Base-by-base conservation (phyloP, 352 stramenopile species). In the Pythium phragmitis region DNA sequence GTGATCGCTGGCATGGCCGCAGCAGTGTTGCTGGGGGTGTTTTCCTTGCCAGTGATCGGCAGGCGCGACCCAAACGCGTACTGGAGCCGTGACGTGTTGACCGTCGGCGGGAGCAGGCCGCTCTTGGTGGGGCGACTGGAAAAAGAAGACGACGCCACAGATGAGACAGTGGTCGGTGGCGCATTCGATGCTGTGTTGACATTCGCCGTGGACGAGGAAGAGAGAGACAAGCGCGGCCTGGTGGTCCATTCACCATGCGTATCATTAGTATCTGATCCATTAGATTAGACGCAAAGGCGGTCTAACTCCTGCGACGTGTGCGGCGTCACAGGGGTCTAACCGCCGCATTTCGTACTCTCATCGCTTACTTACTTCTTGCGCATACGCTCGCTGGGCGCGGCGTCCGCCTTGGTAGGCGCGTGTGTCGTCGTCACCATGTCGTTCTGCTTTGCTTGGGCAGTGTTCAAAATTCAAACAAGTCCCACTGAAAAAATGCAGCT, bases 1-100 rank as follows among this genome's bases (percentile, higher is more conserved):
- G 46, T n/a, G 9, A 46, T 7, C 14, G 23, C 39, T 30, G 23
- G 7, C 0, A 55, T 7, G 6, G 39, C 14, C n/a, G 41, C 52
- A 4, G 45, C n/a, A 8, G 21, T 66, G 33, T 56, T 55, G 42
- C 37, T 55, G 6, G 26, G 34, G 7, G 52, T 41, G 45, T 70
- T 70, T 52, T 70, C 65, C 42, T 71, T 71, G 9, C 65, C 65
- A 7, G 45, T 11, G 36, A 64, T 30, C 2, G 48, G 39, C 33
- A 56, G 14, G 2, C 65, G 65, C 19, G 65, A 64, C 42, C 65
- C 65, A 33, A 71, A 71, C 45, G 65, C 65, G 39, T 67, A 67
- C 28, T 70, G 57, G 16, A 50, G 13, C 1, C 64, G 64, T 36
- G 55, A 41, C 3, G 45, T 39, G 39, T 28, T 53, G 56, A 59